phyloP scores from a whole-genome alignment of 2,329 filamentous ascomycete genomes.

The Clonostachys rosea region DNA sequence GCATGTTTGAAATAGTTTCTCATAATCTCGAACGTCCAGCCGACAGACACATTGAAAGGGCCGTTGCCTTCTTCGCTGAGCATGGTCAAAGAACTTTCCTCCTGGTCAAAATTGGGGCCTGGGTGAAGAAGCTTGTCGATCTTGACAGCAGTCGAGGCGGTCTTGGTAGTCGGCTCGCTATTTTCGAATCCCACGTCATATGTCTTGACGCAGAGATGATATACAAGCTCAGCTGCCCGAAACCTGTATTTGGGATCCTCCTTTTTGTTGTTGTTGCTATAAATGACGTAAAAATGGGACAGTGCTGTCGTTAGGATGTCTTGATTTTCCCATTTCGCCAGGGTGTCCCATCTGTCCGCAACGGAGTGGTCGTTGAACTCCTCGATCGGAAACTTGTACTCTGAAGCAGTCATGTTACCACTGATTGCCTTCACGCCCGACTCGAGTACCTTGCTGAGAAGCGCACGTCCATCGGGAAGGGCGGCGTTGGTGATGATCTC shows the following conservation, averaged over 20 bases:
- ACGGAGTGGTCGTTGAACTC: no score
- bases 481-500: no score
- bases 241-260: neutral
- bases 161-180: neutral
- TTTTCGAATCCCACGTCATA: conserved; percentile 3
- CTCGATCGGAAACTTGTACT: no score
- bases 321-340: no score
- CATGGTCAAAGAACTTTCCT: neutral
- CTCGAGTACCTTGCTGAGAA: no score
- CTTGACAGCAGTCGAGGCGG: neutral
- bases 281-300: conserved; percentile 4
- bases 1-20: neutral
- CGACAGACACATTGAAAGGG: neutral
- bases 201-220: conserved; percentile 7
- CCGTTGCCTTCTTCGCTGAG: neutral
- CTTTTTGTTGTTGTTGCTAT: neutral
- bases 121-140: no score
- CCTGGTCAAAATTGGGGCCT: no score
- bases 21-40: neutral
- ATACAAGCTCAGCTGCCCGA: conserved; percentile 6
- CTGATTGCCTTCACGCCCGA: no score
- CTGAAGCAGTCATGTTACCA: no score
- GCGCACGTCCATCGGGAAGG: no score
- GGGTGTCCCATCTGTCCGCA: no score
- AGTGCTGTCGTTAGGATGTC: no score